Evolutionary conservation across 1,284 basidiomycete species (phyloP), one percentile per base, ranked within the genome.

Genomic region (Gomphus sp.): DNA sequence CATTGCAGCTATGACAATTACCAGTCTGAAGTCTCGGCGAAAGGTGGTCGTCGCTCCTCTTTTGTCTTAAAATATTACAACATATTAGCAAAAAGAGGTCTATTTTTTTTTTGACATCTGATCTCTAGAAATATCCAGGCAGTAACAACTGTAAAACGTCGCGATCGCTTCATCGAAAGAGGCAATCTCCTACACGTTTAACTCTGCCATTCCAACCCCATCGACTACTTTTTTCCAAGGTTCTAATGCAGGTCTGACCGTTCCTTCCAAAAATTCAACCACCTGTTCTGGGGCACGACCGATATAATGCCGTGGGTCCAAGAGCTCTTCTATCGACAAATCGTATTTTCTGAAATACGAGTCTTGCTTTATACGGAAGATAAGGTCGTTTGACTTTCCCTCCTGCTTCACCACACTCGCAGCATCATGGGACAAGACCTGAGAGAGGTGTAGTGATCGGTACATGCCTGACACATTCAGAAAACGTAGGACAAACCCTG

Each of bases 351-450:
- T 73, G 67, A 89, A 90, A 78, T 85, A 82, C 55, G 78, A 64
- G 66, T 90, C 85, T 57, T 73, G 72, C 64, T 77, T 78, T 63
- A 99, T 82, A 44, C 97, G 84, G 48, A 90, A 89, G 68, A 99
- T 97, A 50, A 99, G 78, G 73, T 99, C 96, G 73, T 99, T 99
- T 72, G 96, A 91, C 36, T 91, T 81, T 9, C 97, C 97, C 64
- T 96, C 84, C 64, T 95, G 82, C 75, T 99, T 99, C 64, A 99
- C 96, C 68, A 96, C 93, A 61, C 89, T 80, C 0, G 86, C 95
- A 0, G 97, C 97, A 72, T 98, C 87, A 72, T 99, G 96, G 12
- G 93, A 97, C n/a, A 98, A 79, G 11, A 90, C 83, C 85, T 88
- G 25, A 7, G 28, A 33, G 25, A 11, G 25, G 7, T 34, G 55